phyloP scores from a whole-genome alignment of 306 rosid genomes.

The Vigna radiata region DNA sequence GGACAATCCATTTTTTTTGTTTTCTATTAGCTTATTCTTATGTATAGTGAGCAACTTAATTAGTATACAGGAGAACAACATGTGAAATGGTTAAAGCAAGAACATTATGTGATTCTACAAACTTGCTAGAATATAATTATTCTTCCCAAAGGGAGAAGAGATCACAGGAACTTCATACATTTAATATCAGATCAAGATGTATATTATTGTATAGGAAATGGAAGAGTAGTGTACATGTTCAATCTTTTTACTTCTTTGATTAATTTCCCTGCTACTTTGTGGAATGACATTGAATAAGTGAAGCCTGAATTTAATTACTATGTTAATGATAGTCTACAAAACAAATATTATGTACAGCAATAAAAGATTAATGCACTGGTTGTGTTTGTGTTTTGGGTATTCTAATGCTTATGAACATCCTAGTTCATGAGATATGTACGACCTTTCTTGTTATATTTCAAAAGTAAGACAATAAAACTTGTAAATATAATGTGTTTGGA shows the following conservation, averaged over 20 bases:
- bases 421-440: no score
- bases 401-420: no score
- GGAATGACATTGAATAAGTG: background rate
- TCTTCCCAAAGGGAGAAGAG: background rate
- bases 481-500: no score
- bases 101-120: background rate
- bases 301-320: background rate
- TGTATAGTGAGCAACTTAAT: constrained; percentile 9
- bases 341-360: no score
- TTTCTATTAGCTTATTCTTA: constrained; percentile 23
- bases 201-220: constrained; percentile 35
- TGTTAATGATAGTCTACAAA: no score
- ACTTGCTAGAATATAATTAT: constrained; percentile 25
- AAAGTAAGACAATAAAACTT: no score
- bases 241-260: background rate
- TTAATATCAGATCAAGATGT: constrained; percentile 39
- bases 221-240: constrained; percentile 37
- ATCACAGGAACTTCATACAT: constrained; percentile 1
- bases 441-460: no score
- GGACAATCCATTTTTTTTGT: constrained; percentile 2
- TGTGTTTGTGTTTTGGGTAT: no score
- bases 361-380: no score
- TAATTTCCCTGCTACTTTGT: background rate
- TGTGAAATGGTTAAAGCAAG: constrained; percentile 34
- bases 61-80: background rate